Evolutionary conservation across 2,329 filamentous ascomycete genomes (phyloP).

Genomic region (Pseudogymnoascus sp.): DNA sequence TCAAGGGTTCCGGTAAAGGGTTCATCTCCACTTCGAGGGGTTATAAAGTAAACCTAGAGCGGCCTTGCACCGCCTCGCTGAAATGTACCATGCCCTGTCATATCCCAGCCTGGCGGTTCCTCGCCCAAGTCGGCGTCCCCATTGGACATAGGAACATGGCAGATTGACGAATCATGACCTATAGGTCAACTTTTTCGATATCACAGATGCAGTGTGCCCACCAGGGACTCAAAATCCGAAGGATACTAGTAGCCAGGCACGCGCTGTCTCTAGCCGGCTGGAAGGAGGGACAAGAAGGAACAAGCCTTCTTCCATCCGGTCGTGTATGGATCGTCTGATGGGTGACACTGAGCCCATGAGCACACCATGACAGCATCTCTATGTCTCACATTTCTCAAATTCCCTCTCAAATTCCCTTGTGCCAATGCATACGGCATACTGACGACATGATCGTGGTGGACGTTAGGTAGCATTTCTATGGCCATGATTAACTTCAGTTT

Average conservation of each 20-base stretch:
- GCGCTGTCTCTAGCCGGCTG: neutral
- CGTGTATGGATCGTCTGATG: neutral
- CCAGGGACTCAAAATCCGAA: neutral
- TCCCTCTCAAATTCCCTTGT: too few species aligned
- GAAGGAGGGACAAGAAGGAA: neutral
- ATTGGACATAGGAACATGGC: neutral
- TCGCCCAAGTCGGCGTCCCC: neutral
- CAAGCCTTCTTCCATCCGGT: neutral
- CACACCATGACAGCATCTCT: conserved; percentile 5
- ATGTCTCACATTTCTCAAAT: conserved; percentile 1
- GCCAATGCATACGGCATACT: neutral
- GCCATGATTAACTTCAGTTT: neutral
- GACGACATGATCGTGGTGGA: neutral
- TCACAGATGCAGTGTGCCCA: neutral
- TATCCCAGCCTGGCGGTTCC: neutral
- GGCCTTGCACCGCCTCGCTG: neutral
- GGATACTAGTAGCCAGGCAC: conserved; percentile 1
- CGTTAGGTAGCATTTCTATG: neutral
- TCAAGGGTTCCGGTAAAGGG: conserved; percentile 3
- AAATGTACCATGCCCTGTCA: neutral
- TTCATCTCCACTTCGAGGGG: neutral
- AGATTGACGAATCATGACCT: neutral
- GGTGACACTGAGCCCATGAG: neutral
- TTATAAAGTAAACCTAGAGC: conserved; percentile 5
- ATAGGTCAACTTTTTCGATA: neutral